Base-by-base conservation (phyloP, 2,329 filamentous ascomycete genomes). In the Chrysoporthe austroafricana region DNA sequence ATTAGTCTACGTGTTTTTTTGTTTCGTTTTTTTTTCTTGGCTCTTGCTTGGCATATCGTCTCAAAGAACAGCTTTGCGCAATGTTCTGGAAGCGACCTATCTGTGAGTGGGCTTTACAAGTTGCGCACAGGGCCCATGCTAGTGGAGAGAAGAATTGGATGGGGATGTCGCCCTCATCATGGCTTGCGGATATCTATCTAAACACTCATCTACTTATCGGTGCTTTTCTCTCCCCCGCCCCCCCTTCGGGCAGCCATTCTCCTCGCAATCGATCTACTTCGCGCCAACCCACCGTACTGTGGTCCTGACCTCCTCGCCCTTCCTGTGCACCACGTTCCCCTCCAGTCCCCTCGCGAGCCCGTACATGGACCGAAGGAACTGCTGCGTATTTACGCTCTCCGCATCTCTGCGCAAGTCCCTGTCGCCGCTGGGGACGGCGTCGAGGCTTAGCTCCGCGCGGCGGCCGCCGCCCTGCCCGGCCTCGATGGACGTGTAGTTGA, bases 401-500 rank as follows among this genome's bases (percentile, higher is more conserved):
- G 32, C 56, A 26, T 34, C 4, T 9, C 69, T 58, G 36, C 66
- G 56, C 57, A 62, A 43, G 14, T 64, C 52, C n/a, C n/a, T 16
- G 52, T 70, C 69, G 21, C 50, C 62, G 5, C 67, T 62, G 32
- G 70, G 72, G 18, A 73, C 66, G 7, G 80, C 78, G 54, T 82
- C 77, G 8, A 88, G 78, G 1, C 78, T 80, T 34, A 88, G 74
- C 72, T 86, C 83, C 26, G 83, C 80, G n/a, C 83, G 79, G 14
- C 81, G 82, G 6, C 85, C 85, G 62, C 82, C 83, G 67, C 84
- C 82, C 62, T 80, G 79, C 0, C 85, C 85, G 5, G 80, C 84
- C 69, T 87, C 82, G 69, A 87, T 79, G 72, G 79, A 82, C 26
- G 80, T 84, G 78, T 87, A 87, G 8, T 78, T 79, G 9, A 88